Conservation (phyloP, 129 eudicot genomes). For the Smallanthus sonchifolius region DNA sequence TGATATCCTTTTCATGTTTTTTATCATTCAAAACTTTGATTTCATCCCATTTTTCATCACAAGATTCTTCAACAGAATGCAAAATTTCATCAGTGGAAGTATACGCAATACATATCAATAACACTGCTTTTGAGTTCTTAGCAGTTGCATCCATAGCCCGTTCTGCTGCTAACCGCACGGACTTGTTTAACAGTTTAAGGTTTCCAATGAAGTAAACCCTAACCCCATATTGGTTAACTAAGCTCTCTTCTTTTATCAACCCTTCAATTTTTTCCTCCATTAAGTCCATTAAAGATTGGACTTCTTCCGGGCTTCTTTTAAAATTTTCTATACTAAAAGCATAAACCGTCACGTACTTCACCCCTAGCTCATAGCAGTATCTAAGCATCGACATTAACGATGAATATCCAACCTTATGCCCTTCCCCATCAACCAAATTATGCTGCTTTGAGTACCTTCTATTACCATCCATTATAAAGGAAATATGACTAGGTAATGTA, state of each 20-base stretch:
- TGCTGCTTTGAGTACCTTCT: slow-evolving; percentile 51
- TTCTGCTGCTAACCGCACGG: slow-evolving; percentile 49
- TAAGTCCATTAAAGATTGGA: slow-evolving; percentile 47
- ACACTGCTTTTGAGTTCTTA: slow-evolving; percentile 35
- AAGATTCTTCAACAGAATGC: slow-evolving; percentile 43
- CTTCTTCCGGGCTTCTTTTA: slow-evolving; percentile 67
- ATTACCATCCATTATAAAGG: slow-evolving; percentile 66
- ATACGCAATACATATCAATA: slow-evolving; percentile 52
- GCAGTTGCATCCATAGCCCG: slow-evolving; percentile 52
- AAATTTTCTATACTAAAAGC: slow-evolving; percentile 81
- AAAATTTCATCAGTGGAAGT: slow-evolving; percentile 57
- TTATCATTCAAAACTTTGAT: slow-evolving; percentile 10
- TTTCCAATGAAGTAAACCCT: slow-evolving; percentile 52
- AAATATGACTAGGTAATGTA: slow-evolving; percentile 49
- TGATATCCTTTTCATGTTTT: not conserved
- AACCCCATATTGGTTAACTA: slow-evolving; percentile 52
- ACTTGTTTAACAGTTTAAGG: slow-evolving; percentile 35
- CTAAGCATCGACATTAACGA: slow-evolving; percentile 16
- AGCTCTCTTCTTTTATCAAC: slow-evolving; percentile 43
- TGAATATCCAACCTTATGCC: not conserved
- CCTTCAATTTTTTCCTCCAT: slow-evolving; percentile 56
- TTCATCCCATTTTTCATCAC: slow-evolving; percentile 27
- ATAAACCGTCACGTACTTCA: slow-evolving; percentile 51
- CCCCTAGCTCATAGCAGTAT: slow-evolving; percentile 55
- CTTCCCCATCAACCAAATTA: slow-evolving; percentile 25